Evolutionary conservation across 2,329 filamentous ascomycete species (phyloP).

Genomic region (Diaporthe sp.): DNA sequence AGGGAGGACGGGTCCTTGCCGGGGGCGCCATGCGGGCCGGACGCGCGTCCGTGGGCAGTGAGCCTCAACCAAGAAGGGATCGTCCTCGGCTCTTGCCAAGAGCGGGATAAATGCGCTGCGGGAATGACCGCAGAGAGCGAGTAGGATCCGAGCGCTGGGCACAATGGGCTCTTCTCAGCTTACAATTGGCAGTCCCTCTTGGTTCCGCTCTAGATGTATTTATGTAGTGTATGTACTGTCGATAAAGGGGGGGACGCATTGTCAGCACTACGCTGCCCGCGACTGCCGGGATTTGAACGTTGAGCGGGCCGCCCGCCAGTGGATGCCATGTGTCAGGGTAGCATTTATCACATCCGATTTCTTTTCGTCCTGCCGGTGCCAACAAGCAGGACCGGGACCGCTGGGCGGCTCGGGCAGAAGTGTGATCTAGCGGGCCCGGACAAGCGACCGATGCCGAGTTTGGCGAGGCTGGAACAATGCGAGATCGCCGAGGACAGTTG

Average conservation of each 20-base stretch:
- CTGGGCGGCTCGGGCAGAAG: neutral
- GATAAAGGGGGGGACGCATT: neutral
- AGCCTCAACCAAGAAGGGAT: neutral
- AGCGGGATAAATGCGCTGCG: neutral
- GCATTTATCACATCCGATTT: neutral
- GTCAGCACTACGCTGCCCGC: neutral
- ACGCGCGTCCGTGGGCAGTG: conserved; percentile 6
- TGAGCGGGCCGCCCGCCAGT: neutral
- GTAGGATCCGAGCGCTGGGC: neutral
- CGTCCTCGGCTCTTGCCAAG: neutral
- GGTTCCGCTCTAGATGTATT: neutral
- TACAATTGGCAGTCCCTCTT: neutral
- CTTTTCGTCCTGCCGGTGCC: neutral
- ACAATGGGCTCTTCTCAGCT: neutral
- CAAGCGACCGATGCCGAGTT: neutral
- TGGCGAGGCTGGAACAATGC: neutral
- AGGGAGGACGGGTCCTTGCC: neutral
- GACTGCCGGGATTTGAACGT: neutral
- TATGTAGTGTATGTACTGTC: too few relatives aligned
- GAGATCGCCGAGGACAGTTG: neutral
- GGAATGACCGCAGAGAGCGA: neutral
- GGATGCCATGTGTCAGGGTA: neutral
- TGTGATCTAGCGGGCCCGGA: neutral
- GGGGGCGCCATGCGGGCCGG: neutral
- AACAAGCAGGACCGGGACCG: too few relatives aligned